These are phyloP conservation scores for Diaporthe citri DNA, from an alignment of 2,329 filamentous ascomycete genomes.

Conservation along the genomic window DNA sequence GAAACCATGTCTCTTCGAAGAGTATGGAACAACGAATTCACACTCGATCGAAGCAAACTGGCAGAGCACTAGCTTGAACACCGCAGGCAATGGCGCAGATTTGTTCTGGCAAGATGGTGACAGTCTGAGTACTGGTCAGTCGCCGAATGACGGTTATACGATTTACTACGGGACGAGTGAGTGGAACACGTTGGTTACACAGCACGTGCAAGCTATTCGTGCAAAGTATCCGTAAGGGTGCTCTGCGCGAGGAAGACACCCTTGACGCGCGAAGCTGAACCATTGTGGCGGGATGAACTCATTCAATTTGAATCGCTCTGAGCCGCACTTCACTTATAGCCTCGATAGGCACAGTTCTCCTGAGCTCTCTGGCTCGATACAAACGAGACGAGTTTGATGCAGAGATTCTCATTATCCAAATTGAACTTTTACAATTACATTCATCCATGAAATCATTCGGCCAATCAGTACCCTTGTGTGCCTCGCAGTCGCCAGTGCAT, in stretches of 20 bases:
- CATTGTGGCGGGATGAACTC: too few species aligned
- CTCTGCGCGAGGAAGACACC: neutral
- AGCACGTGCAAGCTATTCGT: slow-evolving; percentile 35
- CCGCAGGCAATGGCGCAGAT: slow-evolving; percentile 35
- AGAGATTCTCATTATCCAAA: neutral
- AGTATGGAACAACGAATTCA: slow-evolving; percentile 18
- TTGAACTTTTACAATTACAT: neutral
- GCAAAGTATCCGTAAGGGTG: neutral
- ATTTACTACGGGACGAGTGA: slow-evolving; percentile 33
- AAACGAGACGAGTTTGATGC: neutral
- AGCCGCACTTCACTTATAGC: too few species aligned
- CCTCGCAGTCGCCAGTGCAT: too few species aligned
- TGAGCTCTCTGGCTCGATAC: too few species aligned
- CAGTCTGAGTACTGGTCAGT: slow-evolving; percentile 34
- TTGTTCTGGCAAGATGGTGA: slow-evolving; percentile 39
- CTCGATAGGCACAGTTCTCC: neutral
- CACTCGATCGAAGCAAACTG: slow-evolving; percentile 16
- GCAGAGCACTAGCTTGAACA: slow-evolving; percentile 8
- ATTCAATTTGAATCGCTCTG: neutral
- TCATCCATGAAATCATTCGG: neutral
- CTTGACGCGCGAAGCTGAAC: neutral
- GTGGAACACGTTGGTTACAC: slow-evolving; percentile 36
- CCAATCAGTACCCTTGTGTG: too few species aligned
- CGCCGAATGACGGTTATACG: slow-evolving; percentile 37
- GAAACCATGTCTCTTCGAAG: slow-evolving; percentile 39